phyloP scores from a whole-genome alignment of 495 filamentous ascomycete species.

The Melanomma pulvis-pyrius region DNA sequence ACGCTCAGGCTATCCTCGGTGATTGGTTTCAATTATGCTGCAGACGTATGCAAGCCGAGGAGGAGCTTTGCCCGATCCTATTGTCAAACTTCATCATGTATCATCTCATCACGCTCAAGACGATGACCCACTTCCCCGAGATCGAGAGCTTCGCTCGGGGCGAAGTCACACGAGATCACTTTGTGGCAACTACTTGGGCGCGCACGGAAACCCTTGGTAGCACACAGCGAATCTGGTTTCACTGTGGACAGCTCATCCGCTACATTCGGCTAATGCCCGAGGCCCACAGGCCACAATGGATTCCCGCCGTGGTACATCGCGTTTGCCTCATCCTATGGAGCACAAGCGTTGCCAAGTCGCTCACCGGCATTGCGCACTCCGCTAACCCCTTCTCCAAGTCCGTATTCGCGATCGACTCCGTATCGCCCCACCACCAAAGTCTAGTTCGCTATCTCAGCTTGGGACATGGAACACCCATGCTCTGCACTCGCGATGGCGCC shows the following conservation, averaged over 20 bases:
- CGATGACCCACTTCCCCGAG: slow-evolving; percentile 24
- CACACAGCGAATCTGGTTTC: slow-evolving; percentile 18
- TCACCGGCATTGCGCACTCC: neutral
- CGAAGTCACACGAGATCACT: slow-evolving; percentile 22
- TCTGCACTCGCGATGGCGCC: slow-evolving; percentile 38
- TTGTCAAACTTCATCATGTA: slow-evolving; percentile 30
- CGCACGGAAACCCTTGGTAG: slow-evolving; percentile 14
- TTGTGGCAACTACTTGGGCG: slow-evolving; percentile 15
- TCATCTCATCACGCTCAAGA: slow-evolving; percentile 33
- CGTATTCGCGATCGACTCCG: slow-evolving; percentile 34
- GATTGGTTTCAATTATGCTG: slow-evolving; percentile 21
- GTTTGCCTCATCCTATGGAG: slow-evolving; percentile 56
- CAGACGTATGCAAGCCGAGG: neutral
- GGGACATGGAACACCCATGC: slow-evolving; percentile 37
- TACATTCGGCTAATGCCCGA: slow-evolving; percentile 36
- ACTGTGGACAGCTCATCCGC: slow-evolving; percentile 29
- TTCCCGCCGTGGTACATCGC: slow-evolving; percentile 57
- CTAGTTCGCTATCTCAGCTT: slow-evolving; percentile 49
- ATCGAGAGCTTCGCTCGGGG: slow-evolving; percentile 26
- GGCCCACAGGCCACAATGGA: slow-evolving; percentile 56
- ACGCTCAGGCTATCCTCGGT: slow-evolving; percentile 17
- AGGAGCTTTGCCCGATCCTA: slow-evolving; percentile 11
- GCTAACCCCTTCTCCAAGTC: slow-evolving; percentile 7
- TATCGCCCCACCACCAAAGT: slow-evolving; percentile 45
- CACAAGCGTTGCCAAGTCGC: slow-evolving; percentile 25